These are phyloP conservation scores for Ammopiptanthus mongolicus DNA, from an alignment of 306 rosid genomes.

Conservation along the genomic window DNA sequence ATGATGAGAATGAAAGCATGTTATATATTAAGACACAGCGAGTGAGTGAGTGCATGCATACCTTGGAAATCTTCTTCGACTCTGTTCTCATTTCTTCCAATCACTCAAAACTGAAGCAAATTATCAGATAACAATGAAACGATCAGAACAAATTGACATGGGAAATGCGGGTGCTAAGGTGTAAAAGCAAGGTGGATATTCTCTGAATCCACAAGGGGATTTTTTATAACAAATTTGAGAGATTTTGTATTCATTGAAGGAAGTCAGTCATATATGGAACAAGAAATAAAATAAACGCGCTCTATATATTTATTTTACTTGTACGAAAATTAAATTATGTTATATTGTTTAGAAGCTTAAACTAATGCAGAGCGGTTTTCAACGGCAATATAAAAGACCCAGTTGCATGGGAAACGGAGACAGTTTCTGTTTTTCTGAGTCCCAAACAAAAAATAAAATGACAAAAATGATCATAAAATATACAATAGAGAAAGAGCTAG, in stretches of 20 bases:
- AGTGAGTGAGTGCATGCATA: not conserved
- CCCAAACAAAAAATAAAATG: not conserved
- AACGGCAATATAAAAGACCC: constrained; percentile 59
- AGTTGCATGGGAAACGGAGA: constrained; percentile 63
- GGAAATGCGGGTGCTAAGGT: not conserved
- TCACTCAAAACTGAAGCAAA: constrained; percentile 18
- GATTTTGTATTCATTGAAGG: not conserved
- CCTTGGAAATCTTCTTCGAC: constrained; percentile 49
- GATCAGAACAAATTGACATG: constrained; percentile 3
- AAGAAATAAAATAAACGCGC: not conserved
- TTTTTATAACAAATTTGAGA: not conserved
- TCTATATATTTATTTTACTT: not conserved
- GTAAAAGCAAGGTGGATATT: not conserved
- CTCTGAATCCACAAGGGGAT: constrained; percentile 23
- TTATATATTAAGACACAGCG: not conserved
- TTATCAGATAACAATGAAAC: not conserved
- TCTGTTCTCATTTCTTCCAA: constrained; percentile 56
- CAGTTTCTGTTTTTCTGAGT: constrained; percentile 29
- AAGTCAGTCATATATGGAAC: constrained; percentile 3
- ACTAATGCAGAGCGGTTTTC: constrained; percentile 35
- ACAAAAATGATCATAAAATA: not conserved
- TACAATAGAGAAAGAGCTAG: not conserved
- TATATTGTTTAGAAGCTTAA: constrained; percentile 7
- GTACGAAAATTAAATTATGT: not conserved
- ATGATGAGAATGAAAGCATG: not conserved